A percentile compares a stretch with the other conserved stretches of the same genome.
Conservation (phyloP, 2,329 filamentous ascomycete species). For the Sclerotinia minor region DNA sequence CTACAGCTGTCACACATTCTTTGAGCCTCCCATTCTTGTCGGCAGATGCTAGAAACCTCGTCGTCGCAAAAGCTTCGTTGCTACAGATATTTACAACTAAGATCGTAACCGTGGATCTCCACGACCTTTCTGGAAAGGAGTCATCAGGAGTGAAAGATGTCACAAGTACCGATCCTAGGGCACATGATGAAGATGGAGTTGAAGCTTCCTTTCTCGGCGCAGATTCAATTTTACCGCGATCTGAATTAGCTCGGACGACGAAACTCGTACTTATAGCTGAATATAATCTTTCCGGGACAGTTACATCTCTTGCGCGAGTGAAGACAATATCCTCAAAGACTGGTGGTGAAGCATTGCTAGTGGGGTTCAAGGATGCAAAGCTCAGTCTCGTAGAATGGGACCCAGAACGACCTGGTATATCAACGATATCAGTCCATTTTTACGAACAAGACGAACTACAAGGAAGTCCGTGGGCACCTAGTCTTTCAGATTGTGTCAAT, state of each 20-base stretch:
- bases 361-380: constrained; percentile 89
- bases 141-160: constrained; percentile 45
- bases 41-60: constrained; percentile 74
- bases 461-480: constrained; percentile 77
- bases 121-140: constrained; percentile 32
- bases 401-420: constrained; percentile 72
- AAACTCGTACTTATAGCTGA: constrained; percentile 86
- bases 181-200: constrained; percentile 61
- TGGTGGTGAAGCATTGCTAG: constrained; percentile 78
- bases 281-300: constrained; percentile 77
- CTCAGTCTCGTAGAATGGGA: constrained; percentile 95
- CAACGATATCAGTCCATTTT: constrained; percentile 93
- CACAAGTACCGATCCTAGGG: constrained; percentile 51
- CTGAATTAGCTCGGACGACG: constrained; percentile 64
- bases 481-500: constrained; percentile 73
- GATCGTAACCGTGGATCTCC: constrained; percentile 62
- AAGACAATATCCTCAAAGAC: constrained; percentile 71
- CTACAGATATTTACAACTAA: constrained; percentile 86
- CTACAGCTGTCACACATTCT: constrained; percentile 90
- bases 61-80: constrained; percentile 89
- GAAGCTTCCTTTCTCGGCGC: constrained; percentile 66
- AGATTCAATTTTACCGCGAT: constrained; percentile 60
- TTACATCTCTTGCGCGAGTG: constrained; percentile 79
- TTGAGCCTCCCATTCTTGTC: constrained; percentile 76
- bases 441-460: constrained; percentile 93